Evolutionary conservation across 164 flowering plant genomes (phyloP), one percentile per base, ranked within the genome.

Genomic region (Vitis vinifera): DNA sequence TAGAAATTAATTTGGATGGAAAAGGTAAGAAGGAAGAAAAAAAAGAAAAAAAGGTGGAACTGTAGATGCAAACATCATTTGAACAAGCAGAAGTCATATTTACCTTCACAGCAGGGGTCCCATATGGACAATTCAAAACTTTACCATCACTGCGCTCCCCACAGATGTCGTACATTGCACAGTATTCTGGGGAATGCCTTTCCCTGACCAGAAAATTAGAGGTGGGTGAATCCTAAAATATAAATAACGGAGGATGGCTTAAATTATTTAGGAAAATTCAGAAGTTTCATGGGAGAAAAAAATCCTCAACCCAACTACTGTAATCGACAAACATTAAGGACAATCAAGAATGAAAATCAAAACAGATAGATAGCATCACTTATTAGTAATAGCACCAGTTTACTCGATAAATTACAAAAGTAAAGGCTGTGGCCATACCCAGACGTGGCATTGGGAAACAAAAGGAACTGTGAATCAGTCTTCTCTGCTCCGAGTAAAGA

Each of bases 81-180:
- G 1, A 51, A 59, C 50, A 14, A 51, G 60, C 14, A 50, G 52
- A 68, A 31, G 49, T 10, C 2, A 70, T 59, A 44, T 37, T 37
- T 81, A 91, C 99, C 97, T 87, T 90, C 53, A 88, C 88, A 65
- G 98, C 80, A 4, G 90, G 91, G n/a, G 89, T 68, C 75, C 84
- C 81, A 75, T 78, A 80, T 55, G 98, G 97, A 73, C 99, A 95
- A 76, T 95, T 95, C 56, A 95, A 76, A 53, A 88, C 89, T 79
- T 89, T 93, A 56, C 97, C 98, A 79, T 95, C 98, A 63, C 84
- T 86, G 31, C 98, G 92, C 51, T 81, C 69, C 76, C 97, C 99
- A 77, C 99, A 95, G 55, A 95, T 85, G 74, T 80, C 97, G 76
- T 90, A 91, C 98, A 96, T 93, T 62, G 95, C 91, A 79, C 99